Base-by-base conservation (phyloP, 805 yeast genomes). In the Candida sanyiensis region DNA sequence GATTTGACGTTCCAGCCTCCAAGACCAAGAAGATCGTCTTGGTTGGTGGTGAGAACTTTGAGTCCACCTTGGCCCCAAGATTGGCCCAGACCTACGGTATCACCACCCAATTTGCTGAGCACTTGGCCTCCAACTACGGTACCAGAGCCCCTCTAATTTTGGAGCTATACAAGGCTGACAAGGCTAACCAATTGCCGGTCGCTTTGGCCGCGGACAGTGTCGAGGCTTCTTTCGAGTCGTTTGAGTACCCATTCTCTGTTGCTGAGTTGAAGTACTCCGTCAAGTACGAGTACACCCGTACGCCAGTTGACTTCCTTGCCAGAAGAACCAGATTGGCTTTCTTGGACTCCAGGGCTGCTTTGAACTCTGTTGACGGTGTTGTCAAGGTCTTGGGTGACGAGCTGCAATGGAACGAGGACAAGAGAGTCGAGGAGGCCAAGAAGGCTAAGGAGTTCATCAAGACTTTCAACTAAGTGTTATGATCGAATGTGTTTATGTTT, bases 241-340 rank as follows among this genome's bases (percentile, higher is more conserved):
- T 77, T 54, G 82, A 78, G 48, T 83, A 80, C 63, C 95, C 95
- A 51, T 89, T 87, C 66, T 85, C 94, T 40, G 75, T 88, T 54
- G 97, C 93, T 38, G 97, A 89, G 67, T 72, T 90, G 61, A 72
- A 78, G 56, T 90, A 88, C 65, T 80, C 87, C 10, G 70, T 87
- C 51, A 67, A 75, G 45, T 75, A 85, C 63, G 97, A 89, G 67
- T 86, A 87, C 61, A 77, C 86, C 30, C 75, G 94, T 66, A 83
- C 89, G 10, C 94, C 96, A 33, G 67, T 81, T 41, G 97, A 89
- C 63, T 87, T 89, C 70, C 70, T 89, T 49, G 86, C 95, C 40
- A 83, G 97, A 71, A 82, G 97, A 72, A 80, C 90, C 38, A 79
- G 97, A 64, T 77, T 86, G 59, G 95, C 96, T 3, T 90, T 88